Conservation (phyloP, 352 stramenopile species). For the Thraustotheca clavata region DNA sequence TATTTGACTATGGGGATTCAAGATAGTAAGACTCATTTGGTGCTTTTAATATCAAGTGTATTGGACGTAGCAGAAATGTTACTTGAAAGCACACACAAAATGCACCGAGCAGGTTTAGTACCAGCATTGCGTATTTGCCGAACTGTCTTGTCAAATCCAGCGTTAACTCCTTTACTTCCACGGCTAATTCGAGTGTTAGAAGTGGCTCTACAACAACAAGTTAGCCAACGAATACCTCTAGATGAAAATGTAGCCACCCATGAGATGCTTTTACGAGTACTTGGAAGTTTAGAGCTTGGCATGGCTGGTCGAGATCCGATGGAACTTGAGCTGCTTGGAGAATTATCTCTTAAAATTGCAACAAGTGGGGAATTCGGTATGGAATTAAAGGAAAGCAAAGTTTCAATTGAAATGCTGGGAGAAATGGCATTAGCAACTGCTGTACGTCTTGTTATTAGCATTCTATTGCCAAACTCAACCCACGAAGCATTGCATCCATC, state of each 20-base stretch:
- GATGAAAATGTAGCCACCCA: conserved; percentile 58
- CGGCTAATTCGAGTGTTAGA: conserved; percentile 51
- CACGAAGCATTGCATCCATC: not conserved
- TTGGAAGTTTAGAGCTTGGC: conserved; percentile 60
- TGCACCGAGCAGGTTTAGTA: conserved; percentile 54
- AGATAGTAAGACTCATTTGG: not conserved
- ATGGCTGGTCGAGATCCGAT: conserved; percentile 23
- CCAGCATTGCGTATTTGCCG: conserved; percentile 66
- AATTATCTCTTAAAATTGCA: conserved; percentile 14
- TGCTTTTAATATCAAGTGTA: conserved; percentile 51
- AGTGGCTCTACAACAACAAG: conserved; percentile 66
- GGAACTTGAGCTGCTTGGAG: not conserved
- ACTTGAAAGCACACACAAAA: conserved; percentile 67
- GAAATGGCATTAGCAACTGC: not conserved
- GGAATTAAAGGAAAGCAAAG: not conserved
- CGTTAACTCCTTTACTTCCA: conserved; percentile 34
- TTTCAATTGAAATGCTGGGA: not conserved
- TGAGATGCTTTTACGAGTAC: conserved; percentile 65
- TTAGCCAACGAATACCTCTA: conserved; percentile 54
- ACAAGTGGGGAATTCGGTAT: conserved; percentile 17
- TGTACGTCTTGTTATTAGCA: not conserved
- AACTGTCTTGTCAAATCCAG: conserved; percentile 37
- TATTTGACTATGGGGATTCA: not conserved
- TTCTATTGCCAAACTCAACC: not conserved
- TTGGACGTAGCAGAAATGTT: conserved; percentile 65